Conservation (phyloP, 495 filamentous ascomycete species). For the Poronia punctata region DNA sequence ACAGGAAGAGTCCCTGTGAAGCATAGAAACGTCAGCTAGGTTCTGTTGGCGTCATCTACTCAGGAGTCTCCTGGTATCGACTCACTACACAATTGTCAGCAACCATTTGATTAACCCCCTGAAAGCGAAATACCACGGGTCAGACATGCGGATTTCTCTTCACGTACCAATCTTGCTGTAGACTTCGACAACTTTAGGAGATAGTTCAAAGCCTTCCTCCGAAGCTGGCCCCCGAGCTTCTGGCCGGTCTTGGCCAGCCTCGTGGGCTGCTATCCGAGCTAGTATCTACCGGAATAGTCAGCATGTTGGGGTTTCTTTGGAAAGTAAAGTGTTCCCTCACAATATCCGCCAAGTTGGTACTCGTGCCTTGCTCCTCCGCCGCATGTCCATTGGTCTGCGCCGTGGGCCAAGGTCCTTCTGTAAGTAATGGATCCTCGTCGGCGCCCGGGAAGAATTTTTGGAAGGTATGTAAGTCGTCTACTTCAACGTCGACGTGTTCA, state of each 20-base stretch:
- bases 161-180: constrained; percentile 63
- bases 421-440: constrained; percentile 43
- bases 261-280: constrained; percentile 87
- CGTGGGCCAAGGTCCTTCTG: constrained; percentile 36
- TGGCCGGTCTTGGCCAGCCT: constrained; percentile 54
- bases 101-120: background rate
- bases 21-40: constrained; percentile 1
- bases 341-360: constrained; percentile 81
- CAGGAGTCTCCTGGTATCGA: background rate
- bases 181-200: constrained; percentile 87
- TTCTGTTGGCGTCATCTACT: background rate
- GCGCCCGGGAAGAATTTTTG: constrained; percentile 74
- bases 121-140: background rate
- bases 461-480: constrained; percentile 83
- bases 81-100: constrained; percentile 5
- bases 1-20: constrained; percentile 23
- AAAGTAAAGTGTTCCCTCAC: no score
- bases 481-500: constrained; percentile 79
- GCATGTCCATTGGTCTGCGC: constrained; percentile 25
- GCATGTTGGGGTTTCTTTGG: no score
- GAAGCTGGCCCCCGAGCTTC: constrained; percentile 21
- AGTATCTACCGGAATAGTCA: no score
- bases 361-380: constrained; percentile 42
- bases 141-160: background rate
- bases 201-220: constrained; percentile 79